A percentile compares a stretch with the other conserved stretches of the same genome.
Conservation (phyloP, 768 basidiomycete species). For the Tephrocybe sp. region DNA sequence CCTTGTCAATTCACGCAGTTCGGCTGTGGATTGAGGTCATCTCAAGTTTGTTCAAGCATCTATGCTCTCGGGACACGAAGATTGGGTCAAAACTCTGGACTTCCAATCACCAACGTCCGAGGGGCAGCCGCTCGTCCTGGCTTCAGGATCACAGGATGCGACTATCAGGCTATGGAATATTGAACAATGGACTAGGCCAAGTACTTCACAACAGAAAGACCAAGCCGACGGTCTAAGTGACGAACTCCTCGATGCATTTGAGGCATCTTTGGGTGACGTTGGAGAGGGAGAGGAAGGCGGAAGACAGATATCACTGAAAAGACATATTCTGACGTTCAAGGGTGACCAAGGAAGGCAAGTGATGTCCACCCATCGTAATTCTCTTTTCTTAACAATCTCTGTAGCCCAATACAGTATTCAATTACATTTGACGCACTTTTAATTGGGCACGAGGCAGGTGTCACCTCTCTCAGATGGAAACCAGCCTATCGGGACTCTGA, state of each 20-base stretch:
- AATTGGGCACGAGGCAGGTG: conserved; percentile 91
- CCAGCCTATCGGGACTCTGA: conserved; percentile 30
- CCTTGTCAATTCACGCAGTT: not conserved
- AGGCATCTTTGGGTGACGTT: conserved; percentile 71
- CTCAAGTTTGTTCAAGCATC: conserved; percentile 59
- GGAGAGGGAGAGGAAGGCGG: conserved; percentile 77
- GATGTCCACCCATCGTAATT: not conserved
- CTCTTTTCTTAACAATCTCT: conserved; percentile 1
- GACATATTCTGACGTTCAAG: conserved; percentile 73
- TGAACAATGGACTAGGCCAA: conserved; percentile 41
- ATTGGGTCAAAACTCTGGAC: conserved; percentile 86
- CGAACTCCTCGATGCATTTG: conserved; percentile 85
- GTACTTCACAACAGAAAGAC: conserved; percentile 15
- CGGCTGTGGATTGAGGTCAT: not conserved
- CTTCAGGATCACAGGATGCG: conserved; percentile 93
- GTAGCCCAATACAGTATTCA: conserved; percentile 53
- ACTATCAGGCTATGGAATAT: conserved; percentile 94
- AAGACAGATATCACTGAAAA: conserved; percentile 84
- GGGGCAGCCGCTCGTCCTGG: conserved; percentile 61
- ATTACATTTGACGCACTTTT: conserved; percentile 92
- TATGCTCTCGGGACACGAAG: conserved; percentile 81
- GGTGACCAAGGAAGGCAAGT: conserved; percentile 37
- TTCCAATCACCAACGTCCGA: conserved; percentile 44
- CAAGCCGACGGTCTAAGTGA: conserved; percentile 44
- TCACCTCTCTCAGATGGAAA: conserved; percentile 88